Base-by-base conservation (phyloP, 441 rosid genomes). In the Adansonia madagascariensis region DNA sequence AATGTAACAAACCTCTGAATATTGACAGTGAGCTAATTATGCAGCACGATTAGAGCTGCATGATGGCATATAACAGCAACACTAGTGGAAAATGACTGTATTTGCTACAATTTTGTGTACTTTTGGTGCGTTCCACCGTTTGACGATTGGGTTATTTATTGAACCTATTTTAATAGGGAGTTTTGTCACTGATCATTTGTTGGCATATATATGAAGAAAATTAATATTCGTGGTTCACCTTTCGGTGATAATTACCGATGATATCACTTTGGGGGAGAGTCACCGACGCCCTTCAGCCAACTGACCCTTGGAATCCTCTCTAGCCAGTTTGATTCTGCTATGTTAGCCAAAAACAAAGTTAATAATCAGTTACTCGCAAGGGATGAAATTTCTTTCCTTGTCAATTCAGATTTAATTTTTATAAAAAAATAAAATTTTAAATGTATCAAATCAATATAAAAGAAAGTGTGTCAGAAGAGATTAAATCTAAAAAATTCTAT, bases 141-240 rank as follows among this genome's bases (percentile, higher is more conserved):
- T 18, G 61, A 17, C 20, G 0, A 2, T 5, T n/a, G 59, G 59
- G 22, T 53, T 57, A 56, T 17, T 18, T 27, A 27, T 27, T 27
- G 61, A 17, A 18, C 24, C 61, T 56, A 57, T 8, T 57, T 57
- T 57, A 57, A 20, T 18, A 7, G 4, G 4, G 27, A 17, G 56
- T 18, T 57, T 57, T 57, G 62, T 57, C 62, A 18, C 62, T 57
- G 7, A 56, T 18, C 61, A 56, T 56, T 56, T 56, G 61, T 56
- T 56, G 8, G 27, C 27, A 56, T 49, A 47, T 47, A 49, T 1
- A 56, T 4, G 3, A 18, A 17, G 27, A 57, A 18, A 61, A 27
- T 61, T 22, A 61, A 61, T 27, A 27, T 18, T 20, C 20, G 0
- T 22, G 12, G 15, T 24, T 60, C 39, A 60, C 35, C 65, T 60